Evolutionary conservation across 305 asterid species (phyloP).

Genomic region (Rubia peregrina): DNA sequence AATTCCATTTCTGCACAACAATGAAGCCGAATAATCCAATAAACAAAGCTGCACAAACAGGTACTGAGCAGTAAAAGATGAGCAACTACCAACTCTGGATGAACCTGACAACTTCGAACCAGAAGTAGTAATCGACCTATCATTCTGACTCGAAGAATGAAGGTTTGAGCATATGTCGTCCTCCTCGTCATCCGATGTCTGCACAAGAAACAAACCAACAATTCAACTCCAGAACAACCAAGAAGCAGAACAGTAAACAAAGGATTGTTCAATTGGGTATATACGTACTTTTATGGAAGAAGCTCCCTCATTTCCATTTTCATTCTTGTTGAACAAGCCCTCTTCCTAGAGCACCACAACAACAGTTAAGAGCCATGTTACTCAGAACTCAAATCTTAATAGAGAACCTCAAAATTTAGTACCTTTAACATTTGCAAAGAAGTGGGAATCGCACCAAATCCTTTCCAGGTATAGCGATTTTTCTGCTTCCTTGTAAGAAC

Average conservation of each 20-base stretch:
- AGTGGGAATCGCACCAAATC: slow-evolving; percentile 72
- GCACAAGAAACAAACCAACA: neutral
- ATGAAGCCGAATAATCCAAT: neutral
- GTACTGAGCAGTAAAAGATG: neutral
- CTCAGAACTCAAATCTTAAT: neutral
- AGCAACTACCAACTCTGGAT: slow-evolving; percentile 40
- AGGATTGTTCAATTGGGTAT: neutral
- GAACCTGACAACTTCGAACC: slow-evolving; percentile 30
- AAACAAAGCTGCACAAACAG: neutral
- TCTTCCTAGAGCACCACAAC: slow-evolving; percentile 41
- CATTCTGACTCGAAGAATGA: slow-evolving; percentile 44
- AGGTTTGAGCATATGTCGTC: slow-evolving; percentile 53
- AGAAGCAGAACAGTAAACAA: slow-evolving; percentile 5
- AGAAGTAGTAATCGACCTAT: slow-evolving; percentile 45
- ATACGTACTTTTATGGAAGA: slow-evolving; percentile 52
- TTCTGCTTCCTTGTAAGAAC: slow-evolving; percentile 79
- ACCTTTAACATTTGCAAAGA: slow-evolving; percentile 72
- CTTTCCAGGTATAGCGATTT: slow-evolving; percentile 86
- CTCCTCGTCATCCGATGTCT: slow-evolving; percentile 85
- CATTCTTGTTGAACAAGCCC: slow-evolving; percentile 51
- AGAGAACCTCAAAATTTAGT: neutral
- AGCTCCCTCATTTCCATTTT: slow-evolving; percentile 40
- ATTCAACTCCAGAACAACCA: neutral
- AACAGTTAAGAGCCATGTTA: neutral
- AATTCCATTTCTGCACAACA: neutral